Conservation (phyloP, 441 rosid genomes). For the Macaranga tanarius region DNA sequence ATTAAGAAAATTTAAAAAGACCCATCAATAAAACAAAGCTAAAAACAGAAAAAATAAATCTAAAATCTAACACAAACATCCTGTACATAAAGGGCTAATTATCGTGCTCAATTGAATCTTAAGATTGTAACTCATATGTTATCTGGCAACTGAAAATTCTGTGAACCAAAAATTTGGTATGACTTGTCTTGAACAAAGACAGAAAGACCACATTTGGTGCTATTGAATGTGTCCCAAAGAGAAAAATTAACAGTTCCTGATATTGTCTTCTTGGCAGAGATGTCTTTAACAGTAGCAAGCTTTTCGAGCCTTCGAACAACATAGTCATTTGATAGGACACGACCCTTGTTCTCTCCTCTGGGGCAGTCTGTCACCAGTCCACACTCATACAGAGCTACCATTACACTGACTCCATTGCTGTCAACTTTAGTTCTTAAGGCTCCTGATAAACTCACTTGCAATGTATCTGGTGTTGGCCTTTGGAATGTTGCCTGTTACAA, state of each 20-base stretch:
- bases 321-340: conserved; percentile 66
- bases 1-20: background rate
- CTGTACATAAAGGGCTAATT: conserved; percentile 28
- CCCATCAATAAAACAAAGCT: background rate
- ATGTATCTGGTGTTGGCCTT: conserved; percentile 56
- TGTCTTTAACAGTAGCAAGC: conserved; percentile 60
- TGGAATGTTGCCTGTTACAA: conserved; percentile 56
- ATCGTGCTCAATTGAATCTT: background rate
- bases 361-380: conserved; percentile 68
- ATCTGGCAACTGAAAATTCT: conserved; percentile 56
- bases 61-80: conserved; percentile 19
- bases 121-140: conserved; percentile 33
- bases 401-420: conserved; percentile 51
- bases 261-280: conserved; percentile 55
- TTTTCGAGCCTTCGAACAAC: conserved; percentile 79
- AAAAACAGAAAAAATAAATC: conserved; percentile 7
- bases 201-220: conserved; percentile 59
- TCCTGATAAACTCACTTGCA: conserved; percentile 64
- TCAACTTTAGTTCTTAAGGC: conserved; percentile 60
- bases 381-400: conserved; percentile 78
- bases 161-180: conserved; percentile 69
- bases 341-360: conserved; percentile 73
- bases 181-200: conserved; percentile 66
- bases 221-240: conserved; percentile 72
- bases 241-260: conserved; percentile 61